Base-by-base conservation (phyloP, 2,329 filamentous ascomycete species). In the Colletotrichum eleusines region DNA sequence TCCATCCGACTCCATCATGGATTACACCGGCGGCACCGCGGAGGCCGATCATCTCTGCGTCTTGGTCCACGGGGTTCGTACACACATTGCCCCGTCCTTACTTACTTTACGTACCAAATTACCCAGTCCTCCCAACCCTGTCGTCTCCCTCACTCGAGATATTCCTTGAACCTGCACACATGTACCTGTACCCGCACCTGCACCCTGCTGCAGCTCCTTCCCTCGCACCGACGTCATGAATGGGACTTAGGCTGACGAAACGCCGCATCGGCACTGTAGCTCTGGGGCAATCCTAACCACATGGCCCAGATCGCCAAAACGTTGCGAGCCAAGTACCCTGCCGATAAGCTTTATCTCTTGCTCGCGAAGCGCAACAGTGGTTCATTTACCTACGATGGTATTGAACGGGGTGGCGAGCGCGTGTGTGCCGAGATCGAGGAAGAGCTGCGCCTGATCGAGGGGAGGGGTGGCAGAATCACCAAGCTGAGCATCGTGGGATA, bases 401-500 rank as follows among this genome's bases (percentile, higher is more conserved):
- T 92, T 77, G 90, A 92, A 78, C 84, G 86, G 3, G 89, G 90
- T 74, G 90, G 90, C 75, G 90, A 92, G 82, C 86, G 90, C 55
- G 87, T 92, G 9, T 91, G 89, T 74, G 81, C 85, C 72, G 90
- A 92, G 81, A 91, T 92, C 69, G 89, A 92, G 77, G 86, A 91
- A 74, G 86, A 90, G 75, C 78, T 92, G 66, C 84, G 86, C 66
- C 78, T 80, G 54, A 86, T 90, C 62, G 86, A 88, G 59, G 82
- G 82, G 51, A 83, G 85, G 35, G 95, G 94, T 28, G 89, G 91
- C 74, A 87, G 88, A 51, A 92, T 98, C 76, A 91, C 83, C 58
- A 97, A 94, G 81, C 84, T 98, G 73, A 97, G 94, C 79, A 85
- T 98, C 50, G 87, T 95, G 53, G 95, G 95, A 48, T 98, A 98